phyloP scores from a whole-genome alignment of 805 yeast genomes.

The Sugiyamaella floridensis region DNA sequence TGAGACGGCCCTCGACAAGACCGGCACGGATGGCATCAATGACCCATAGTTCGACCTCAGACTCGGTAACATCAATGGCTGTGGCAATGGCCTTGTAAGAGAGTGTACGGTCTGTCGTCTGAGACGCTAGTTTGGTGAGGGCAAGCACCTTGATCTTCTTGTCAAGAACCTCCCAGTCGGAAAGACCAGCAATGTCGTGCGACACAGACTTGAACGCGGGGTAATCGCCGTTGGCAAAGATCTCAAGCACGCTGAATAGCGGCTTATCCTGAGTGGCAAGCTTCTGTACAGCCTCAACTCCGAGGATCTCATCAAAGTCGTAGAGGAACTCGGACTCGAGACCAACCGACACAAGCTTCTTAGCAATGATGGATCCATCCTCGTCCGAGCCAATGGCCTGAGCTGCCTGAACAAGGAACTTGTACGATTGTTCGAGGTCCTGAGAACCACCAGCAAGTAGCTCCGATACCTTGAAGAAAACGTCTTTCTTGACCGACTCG shows the following conservation, averaged over 20 bases:
- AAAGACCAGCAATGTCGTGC: slow-evolving; percentile 3
- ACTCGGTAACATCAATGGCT: slow-evolving; percentile 26
- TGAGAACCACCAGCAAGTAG: slow-evolving; percentile 14
- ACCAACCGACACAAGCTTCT: slow-evolving; percentile 21
- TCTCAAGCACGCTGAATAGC: slow-evolving; percentile 23
- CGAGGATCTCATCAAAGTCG: slow-evolving; percentile 28
- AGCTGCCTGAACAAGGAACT: slow-evolving; percentile 21
- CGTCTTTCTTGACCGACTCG: slow-evolving; percentile 21
- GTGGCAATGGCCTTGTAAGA: slow-evolving; percentile 30
- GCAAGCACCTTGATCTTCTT: slow-evolving; percentile 27
- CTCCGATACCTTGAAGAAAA: slow-evolving; percentile 24
- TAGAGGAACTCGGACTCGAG: slow-evolving; percentile 22
- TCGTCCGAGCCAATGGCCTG: slow-evolving; percentile 7
- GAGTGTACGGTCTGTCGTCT: slow-evolving; percentile 17
- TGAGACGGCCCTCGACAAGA: slow-evolving; percentile 37
- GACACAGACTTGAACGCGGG: slow-evolving; percentile 16
- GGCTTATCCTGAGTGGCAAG: slow-evolving; percentile 19
- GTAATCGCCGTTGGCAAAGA: slow-evolving; percentile 29
- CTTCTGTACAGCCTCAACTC: slow-evolving; percentile 26
- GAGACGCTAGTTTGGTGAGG: slow-evolving; percentile 24
- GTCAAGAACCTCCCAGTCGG: slow-evolving; percentile 13
- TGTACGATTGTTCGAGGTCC: slow-evolving; percentile 16
- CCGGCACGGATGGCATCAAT: slow-evolving; percentile 39
- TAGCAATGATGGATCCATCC: slow-evolving; percentile 11
- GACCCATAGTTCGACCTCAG: slow-evolving; percentile 34